A percentile compares a stretch with the other conserved stretches of the same genome.
These are phyloP conservation scores for Diaporthe helianthi DNA, from an alignment of 2,329 filamentous ascomycete species.

Conservation along the genomic window DNA sequence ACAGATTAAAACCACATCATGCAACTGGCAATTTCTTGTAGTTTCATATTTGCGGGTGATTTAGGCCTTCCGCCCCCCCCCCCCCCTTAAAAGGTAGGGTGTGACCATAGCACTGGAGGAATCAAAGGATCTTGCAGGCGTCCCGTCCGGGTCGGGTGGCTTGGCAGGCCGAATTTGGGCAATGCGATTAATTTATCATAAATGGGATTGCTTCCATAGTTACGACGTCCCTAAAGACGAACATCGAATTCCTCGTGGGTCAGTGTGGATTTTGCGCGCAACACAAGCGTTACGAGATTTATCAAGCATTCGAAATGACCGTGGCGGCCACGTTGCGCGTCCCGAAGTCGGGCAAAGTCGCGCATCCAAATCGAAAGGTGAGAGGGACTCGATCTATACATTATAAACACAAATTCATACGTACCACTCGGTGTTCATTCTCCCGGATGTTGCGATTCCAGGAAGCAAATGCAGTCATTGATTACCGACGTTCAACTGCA, in stretches of 20 bases:
- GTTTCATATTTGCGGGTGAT: constrained; percentile 16
- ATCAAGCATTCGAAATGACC: background rate
- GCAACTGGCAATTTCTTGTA: constrained; percentile 14
- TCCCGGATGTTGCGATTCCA: background rate
- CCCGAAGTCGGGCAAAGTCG: no score
- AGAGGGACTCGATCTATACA: background rate
- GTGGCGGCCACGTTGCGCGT: background rate
- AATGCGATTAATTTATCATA: constrained; percentile 19
- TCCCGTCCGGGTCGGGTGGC: constrained; percentile 32
- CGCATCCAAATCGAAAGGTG: no score
- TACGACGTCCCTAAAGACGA: background rate
- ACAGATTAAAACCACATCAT: constrained; percentile 49
- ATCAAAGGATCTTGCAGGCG: constrained; percentile 28
- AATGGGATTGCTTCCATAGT: constrained; percentile 14
- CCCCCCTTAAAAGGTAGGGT: background rate
- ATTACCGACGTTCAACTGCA: background rate
- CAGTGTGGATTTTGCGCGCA: background rate
- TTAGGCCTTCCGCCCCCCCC: background rate
- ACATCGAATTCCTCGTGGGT: background rate
- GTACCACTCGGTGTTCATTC: background rate
- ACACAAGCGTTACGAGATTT: background rate
- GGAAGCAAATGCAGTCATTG: background rate
- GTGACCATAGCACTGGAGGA: constrained; percentile 22
- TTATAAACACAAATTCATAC: no score
- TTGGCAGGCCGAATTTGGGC: constrained; percentile 25